These are phyloP conservation scores for Cercospora sp. DNA, from an alignment of 2,329 filamentous ascomycete species.

Conservation along the genomic window DNA sequence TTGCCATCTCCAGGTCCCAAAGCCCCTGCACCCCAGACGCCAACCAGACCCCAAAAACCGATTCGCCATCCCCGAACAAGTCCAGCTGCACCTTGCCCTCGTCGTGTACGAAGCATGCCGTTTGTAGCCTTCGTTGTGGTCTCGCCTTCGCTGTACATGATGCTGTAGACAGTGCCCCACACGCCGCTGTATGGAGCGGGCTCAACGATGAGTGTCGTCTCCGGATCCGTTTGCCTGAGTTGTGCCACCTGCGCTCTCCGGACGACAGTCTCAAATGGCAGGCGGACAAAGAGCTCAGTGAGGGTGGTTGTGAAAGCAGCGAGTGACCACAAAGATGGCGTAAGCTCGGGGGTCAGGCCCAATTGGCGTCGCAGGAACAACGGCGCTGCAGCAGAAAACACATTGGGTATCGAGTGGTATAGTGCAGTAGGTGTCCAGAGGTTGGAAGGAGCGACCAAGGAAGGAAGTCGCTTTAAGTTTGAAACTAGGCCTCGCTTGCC, in stretches of 20 bases:
- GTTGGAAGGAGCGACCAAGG: conserved; percentile 63
- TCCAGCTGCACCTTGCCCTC: conserved; percentile 67
- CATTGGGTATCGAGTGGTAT: conserved; percentile 79
- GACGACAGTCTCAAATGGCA: conserved; percentile 89
- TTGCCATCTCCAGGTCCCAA: conserved; percentile 63
- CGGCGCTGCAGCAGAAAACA: conserved; percentile 79
- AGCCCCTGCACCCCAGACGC: conserved; percentile 69
- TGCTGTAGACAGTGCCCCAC: conserved; percentile 85
- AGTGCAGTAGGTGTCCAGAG: conserved; percentile 78
- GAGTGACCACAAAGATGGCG: conserved; percentile 78
- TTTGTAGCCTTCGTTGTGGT: conserved; percentile 41
- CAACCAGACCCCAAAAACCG: conserved; percentile 74
- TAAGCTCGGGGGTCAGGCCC: conserved; percentile 75
- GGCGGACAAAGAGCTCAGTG: conserved; percentile 77
- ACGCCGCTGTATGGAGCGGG: conserved; percentile 81
- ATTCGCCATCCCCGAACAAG: conserved; percentile 75
- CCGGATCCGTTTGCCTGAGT: conserved; percentile 35
- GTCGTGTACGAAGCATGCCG: conserved; percentile 47
- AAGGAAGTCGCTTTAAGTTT: conserved; percentile 75
- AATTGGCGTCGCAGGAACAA: conserved; percentile 83
- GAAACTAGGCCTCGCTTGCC: conserved; percentile 75
- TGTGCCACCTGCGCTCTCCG: conserved; percentile 74
- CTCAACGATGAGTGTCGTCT: conserved; percentile 71
- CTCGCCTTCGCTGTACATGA: conserved; percentile 78
- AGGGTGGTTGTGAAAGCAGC: conserved; percentile 79